Evolutionary conservation across 2,329 filamentous ascomycete genomes (phyloP).

Genomic region (Colletotrichum gloeosporioides): DNA sequence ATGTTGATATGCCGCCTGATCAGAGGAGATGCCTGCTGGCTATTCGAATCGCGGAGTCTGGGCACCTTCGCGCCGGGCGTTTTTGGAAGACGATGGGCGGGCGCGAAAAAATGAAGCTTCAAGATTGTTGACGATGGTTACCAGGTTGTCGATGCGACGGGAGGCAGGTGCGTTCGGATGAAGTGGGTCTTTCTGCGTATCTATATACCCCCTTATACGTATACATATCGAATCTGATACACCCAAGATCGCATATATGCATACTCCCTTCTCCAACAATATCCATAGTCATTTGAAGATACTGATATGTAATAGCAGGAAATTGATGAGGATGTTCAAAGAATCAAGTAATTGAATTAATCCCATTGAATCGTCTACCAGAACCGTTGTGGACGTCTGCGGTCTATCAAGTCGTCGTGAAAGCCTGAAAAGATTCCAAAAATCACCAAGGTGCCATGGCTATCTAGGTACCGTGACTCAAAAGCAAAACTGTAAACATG

Average conservation of each 20-base stretch:
- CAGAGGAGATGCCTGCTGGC: neutral
- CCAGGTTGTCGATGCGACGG: neutral
- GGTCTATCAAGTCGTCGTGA: neutral
- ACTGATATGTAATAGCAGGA: fast-evolving
- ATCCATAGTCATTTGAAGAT: fast-evolving
- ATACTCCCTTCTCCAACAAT: fast-evolving
- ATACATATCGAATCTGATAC: fast-evolving
- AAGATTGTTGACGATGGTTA: neutral
- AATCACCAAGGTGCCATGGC: neutral
- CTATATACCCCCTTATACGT: fast-evolving
- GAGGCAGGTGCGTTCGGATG: neutral
- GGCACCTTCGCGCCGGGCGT: neutral
- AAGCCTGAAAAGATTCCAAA: neutral
- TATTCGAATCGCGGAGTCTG: neutral
- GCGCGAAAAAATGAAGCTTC: neutral
- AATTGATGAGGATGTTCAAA: fast-evolving
- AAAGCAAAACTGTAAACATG: neutral
- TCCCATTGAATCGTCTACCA: fast-evolving
- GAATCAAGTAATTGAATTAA: fast-evolving
- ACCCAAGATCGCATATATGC: fast-evolving
- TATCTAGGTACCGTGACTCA: neutral
- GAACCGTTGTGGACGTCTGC: fast-evolving
- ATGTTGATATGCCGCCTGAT: neutral
- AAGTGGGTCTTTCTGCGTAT: neutral
- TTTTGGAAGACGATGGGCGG: neutral